Evolutionary conservation across 129 eudicot genomes (phyloP).

Genomic region (Artemisia annua): DNA sequence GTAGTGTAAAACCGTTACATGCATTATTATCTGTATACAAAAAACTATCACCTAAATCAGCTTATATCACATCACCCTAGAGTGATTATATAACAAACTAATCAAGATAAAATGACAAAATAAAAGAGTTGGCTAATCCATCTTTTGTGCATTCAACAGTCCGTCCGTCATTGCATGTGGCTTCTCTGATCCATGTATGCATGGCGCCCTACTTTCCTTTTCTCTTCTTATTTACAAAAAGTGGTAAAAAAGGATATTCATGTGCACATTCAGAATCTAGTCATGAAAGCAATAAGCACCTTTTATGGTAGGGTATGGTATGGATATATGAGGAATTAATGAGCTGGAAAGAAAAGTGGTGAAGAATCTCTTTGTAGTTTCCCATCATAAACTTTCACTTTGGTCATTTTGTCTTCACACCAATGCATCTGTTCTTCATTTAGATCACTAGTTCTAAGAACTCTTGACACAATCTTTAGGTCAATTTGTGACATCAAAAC

Average conservation of each 20-base stretch:
- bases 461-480: conserved; percentile 91
- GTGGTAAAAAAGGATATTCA: conserved; percentile 36
- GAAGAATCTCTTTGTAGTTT: conserved; percentile 89
- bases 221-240: conserved; percentile 31
- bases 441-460: conserved; percentile 70
- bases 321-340: conserved; percentile 26
- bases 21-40: too few species aligned
- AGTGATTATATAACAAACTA: background rate
- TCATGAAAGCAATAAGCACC: conserved; percentile 57
- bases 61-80: too few species aligned
- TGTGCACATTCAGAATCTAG: conserved; percentile 68
- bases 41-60: too few species aligned
- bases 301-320: conserved; percentile 17
- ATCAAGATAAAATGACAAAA: background rate
- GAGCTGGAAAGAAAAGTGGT: conserved; percentile 96
- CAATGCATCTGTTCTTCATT: conserved; percentile 83
- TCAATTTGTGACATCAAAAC: conserved; percentile 80
- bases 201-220: conserved; percentile 25
- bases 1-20: too few species aligned
- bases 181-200: conserved; percentile 33
- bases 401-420: conserved; percentile 94
- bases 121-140: background rate
- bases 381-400: conserved; percentile 67
- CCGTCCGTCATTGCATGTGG: conserved; percentile 35
- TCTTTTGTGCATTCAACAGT: conserved; percentile 9